Conservation (phyloP, 2,329 filamentous ascomycete species). For the Colletotrichum tropicicola region DNA sequence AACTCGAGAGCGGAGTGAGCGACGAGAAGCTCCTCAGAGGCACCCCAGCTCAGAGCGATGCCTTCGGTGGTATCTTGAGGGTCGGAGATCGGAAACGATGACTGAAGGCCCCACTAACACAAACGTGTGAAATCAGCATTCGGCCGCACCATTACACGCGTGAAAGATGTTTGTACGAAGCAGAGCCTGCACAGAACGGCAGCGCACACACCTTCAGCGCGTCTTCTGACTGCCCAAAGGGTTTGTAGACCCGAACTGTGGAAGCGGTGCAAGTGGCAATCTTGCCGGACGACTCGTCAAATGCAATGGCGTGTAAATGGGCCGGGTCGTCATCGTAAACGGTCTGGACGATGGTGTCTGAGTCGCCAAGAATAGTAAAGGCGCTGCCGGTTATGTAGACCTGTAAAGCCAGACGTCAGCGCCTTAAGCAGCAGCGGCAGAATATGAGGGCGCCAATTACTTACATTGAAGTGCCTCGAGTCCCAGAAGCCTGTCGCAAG, state of each 20-base stretch:
- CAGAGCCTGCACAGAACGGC: background rate
- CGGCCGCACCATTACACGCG: background rate
- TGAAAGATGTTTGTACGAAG: too few species aligned
- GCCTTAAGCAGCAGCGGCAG: conserved; percentile 4
- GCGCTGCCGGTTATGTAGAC: conserved; percentile 91
- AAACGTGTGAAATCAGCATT: background rate
- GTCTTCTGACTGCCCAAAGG: conserved; percentile 75
- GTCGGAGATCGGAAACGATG: conserved; percentile 59
- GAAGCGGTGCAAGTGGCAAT: conserved; percentile 78
- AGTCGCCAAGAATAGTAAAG: conserved; percentile 81
- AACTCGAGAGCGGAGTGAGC: conserved; percentile 77
- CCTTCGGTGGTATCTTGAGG: conserved; percentile 45
- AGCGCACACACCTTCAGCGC: conserved; percentile 71
- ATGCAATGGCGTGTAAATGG: conserved; percentile 75
- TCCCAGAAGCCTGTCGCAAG: conserved; percentile 80
- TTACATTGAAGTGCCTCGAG: conserved; percentile 75
- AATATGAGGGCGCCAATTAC: conserved; percentile 36
- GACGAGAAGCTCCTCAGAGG: conserved; percentile 83
- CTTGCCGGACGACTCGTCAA: conserved; percentile 86
- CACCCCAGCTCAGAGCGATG: conserved; percentile 81
- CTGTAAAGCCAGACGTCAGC: conserved; percentile 51
- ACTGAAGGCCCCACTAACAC: conserved; percentile 70
- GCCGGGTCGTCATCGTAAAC: conserved; percentile 83
- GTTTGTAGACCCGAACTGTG: conserved; percentile 80
- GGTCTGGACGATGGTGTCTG: conserved; percentile 83